These are phyloP conservation scores for Metschnikowia vanudenii DNA, from an alignment of 805 yeast genomes.

Conservation along the genomic window DNA sequence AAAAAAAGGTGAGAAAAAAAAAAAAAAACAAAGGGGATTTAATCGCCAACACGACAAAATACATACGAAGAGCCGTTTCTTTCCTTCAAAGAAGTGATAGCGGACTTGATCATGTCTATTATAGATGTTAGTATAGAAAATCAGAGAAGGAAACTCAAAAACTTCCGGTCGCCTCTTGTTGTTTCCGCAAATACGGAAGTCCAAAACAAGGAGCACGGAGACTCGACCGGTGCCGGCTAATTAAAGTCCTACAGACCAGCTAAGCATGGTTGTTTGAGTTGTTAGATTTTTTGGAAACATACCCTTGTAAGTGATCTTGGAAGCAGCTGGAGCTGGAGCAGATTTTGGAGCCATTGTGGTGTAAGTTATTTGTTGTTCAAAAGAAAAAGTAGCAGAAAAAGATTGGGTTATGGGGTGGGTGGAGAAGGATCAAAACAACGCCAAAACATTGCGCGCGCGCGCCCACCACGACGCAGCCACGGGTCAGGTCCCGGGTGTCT, in stretches of 20 bases:
- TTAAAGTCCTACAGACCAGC: neutral
- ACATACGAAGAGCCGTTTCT: slow-evolving; percentile 75
- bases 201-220: slow-evolving; percentile 4
- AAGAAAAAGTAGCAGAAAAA: slow-evolving; percentile 10
- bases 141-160: neutral
- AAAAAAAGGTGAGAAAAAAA: neutral
- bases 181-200: slow-evolving; percentile 8
- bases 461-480: neutral
- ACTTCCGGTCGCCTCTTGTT: neutral
- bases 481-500: neutral
- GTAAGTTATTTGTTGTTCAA: slow-evolving; percentile 1
- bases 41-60: slow-evolving; percentile 2
- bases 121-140: neutral
- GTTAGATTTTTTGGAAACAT: slow-evolving; percentile 3
- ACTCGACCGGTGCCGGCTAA: slow-evolving; percentile 3
- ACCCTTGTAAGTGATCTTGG: slow-evolving; percentile 19
- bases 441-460: slow-evolving; percentile 12
- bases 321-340: slow-evolving; percentile 12
- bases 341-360: slow-evolving; percentile 18
- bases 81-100: slow-evolving; percentile 67
- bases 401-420: slow-evolving; percentile 5
- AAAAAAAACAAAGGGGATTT: neutral
- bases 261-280: too few species aligned
- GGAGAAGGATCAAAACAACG: slow-evolving; percentile 12
- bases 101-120: slow-evolving; percentile 63